These are phyloP conservation scores for Monosporascus sp. DNA, from an alignment of 2,329 filamentous ascomycete species.

Conservation along the genomic window DNA sequence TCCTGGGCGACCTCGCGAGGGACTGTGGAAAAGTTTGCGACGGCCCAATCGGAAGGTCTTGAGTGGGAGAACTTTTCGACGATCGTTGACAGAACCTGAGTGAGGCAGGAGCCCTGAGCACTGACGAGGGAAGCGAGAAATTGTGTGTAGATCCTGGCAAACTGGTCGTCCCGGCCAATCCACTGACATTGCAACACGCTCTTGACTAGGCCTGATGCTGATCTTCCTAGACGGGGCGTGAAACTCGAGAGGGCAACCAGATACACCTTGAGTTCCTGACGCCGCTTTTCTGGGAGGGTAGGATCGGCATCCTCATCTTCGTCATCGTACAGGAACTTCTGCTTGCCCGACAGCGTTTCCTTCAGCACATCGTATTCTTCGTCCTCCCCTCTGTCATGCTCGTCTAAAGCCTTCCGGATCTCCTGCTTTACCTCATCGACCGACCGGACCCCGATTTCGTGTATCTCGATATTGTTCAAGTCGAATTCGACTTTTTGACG, in stretches of 20 bases:
- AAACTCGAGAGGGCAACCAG: conserved; percentile 59
- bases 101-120: conserved; percentile 74
- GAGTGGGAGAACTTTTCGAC: conserved; percentile 67
- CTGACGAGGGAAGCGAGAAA: conserved; percentile 71
- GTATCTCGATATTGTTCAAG: conserved; percentile 51
- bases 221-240: conserved; percentile 54
- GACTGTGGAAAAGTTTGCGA: conserved; percentile 53
- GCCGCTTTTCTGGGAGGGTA: conserved; percentile 22
- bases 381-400: conserved; percentile 51
- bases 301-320: conserved; percentile 43
- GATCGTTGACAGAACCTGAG: conserved; percentile 71
- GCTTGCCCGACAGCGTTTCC: conserved; percentile 50
- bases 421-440: conserved; percentile 52
- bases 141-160: conserved; percentile 61
- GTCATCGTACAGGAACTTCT: conserved; percentile 37
- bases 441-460: conserved; percentile 48
- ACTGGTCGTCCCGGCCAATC: conserved; percentile 60
- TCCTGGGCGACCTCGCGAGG: conserved; percentile 60
- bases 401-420: conserved; percentile 51
- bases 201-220: conserved; percentile 54
- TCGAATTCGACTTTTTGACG: conserved; percentile 55
- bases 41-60: conserved; percentile 39
- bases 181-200: conserved; percentile 57
- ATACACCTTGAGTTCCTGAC: conserved; percentile 55
- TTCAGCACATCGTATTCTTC: conserved; percentile 59